phyloP scores from a whole-genome alignment of 441 rosid species.

The Cnidoscolus chayamansa region DNA sequence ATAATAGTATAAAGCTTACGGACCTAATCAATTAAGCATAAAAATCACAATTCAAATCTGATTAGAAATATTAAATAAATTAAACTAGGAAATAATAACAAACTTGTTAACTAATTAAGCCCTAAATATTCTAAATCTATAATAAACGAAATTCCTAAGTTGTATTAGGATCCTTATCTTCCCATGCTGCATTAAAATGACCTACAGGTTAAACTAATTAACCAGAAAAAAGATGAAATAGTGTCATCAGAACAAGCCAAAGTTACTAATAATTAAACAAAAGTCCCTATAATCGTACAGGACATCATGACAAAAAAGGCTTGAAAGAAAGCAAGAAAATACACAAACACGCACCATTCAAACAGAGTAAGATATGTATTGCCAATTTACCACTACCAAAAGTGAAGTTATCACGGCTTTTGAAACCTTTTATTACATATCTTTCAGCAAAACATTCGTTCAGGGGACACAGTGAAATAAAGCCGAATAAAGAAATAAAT shows the following conservation, averaged over 20 bases:
- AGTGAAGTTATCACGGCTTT: neutral
- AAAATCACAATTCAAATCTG: no score
- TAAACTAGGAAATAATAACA: no score
- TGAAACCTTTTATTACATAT: neutral
- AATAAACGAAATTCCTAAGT: no score
- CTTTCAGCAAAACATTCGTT: neutral
- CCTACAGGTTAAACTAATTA: neutral
- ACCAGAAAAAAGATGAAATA: neutral
- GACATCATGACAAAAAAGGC: neutral
- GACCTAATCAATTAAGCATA: no score
- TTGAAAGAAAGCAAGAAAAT: neutral
- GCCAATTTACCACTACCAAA: neutral
- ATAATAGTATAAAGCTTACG: no score
- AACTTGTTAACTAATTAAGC: no score
- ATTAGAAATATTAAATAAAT: no score
- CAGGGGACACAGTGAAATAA: neutral
- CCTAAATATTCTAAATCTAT: no score
- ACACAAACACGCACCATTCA: neutral
- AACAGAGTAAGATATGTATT: neutral
- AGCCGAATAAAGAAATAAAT: neutral
- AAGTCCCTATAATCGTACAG: neutral
- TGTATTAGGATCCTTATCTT: no score
- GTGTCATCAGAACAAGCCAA: neutral
- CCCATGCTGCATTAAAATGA: no score
- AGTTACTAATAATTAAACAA: neutral